These are phyloP conservation scores for Smittium culicis DNA, from an alignment of 371 early-diverging fungal genomes.

Conservation along the genomic window DNA sequence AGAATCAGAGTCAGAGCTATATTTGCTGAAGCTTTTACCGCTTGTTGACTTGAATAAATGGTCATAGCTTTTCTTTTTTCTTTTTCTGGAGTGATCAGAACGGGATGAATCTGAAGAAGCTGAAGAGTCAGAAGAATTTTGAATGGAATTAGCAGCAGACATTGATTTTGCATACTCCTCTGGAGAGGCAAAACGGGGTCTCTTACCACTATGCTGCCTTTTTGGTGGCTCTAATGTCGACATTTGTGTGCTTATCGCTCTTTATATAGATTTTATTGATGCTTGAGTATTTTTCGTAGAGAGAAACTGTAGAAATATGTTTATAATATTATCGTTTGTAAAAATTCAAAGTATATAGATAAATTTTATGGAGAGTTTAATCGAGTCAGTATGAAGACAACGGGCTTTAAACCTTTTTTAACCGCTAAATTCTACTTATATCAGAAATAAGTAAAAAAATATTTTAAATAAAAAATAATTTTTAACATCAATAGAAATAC, in stretches of 20 bases:
- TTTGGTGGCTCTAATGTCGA: not conserved
- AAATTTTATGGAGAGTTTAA: too few relatives aligned
- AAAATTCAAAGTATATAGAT: too few relatives aligned
- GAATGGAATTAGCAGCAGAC: not conserved
- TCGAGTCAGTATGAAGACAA: too few relatives aligned
- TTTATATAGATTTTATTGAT: too few relatives aligned
- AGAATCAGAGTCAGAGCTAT: not conserved
- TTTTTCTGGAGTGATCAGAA: not conserved
- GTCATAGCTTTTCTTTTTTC: not conserved
- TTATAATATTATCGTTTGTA: too few relatives aligned
- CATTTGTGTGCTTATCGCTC: slow-evolving; percentile 1
- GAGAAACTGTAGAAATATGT: too few relatives aligned
- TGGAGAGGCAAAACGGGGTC: slow-evolving; percentile 1
- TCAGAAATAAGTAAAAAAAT: too few relatives aligned
- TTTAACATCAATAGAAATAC: too few relatives aligned
- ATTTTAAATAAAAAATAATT: too few relatives aligned
- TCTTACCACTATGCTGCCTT: slow-evolving; percentile 4
- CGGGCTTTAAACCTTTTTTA: too few relatives aligned
- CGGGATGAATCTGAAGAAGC: not conserved
- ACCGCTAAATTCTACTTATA: too few relatives aligned
- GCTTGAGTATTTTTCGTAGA: too few relatives aligned
- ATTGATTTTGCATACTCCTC: slow-evolving; percentile 6
- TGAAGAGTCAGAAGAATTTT: not conserved
- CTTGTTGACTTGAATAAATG: not conserved
- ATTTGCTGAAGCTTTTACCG: not conserved